Conservation (phyloP, 352 stramenopile genomes). For the Globisporangium mamillatum region DNA sequence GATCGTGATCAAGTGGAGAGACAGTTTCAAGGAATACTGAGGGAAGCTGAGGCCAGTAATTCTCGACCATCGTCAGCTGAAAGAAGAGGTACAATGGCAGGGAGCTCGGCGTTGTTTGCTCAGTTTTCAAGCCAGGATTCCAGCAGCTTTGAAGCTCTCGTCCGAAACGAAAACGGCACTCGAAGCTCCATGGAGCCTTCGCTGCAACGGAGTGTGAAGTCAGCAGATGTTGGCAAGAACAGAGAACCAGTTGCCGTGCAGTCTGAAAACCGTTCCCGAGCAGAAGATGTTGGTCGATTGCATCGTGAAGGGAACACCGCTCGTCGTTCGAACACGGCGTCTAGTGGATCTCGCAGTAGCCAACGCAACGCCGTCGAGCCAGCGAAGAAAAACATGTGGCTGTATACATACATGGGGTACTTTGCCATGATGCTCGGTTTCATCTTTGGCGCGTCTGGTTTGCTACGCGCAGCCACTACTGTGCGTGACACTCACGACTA, state of each 20-base stretch:
- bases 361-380: not conserved
- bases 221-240: not conserved
- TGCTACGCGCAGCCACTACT: slow-evolving; percentile 45
- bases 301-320: not conserved
- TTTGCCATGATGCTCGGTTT: slow-evolving; percentile 38
- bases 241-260: not conserved
- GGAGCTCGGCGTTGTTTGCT: not conserved
- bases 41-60: not conserved
- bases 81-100: not conserved
- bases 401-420: slow-evolving; percentile 27
- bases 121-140: not conserved
- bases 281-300: not conserved
- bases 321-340: not conserved
- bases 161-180: not conserved
- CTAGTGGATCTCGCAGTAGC: not conserved
- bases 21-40: slow-evolving; percentile 14
- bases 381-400: slow-evolving; percentile 20
- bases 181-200: slow-evolving; percentile 3
- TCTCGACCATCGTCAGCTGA: slow-evolving; percentile 1
- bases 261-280: not conserved
- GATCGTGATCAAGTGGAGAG: slow-evolving; percentile 14
- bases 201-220: not conserved
- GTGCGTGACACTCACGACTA: slow-evolving; percentile 64
- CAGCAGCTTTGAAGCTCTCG: not conserved
- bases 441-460: slow-evolving; percentile 50